These are phyloP conservation scores for Cercospora canescens DNA, from an alignment of 2,329 filamentous ascomycete species.

Conservation along the genomic window DNA sequence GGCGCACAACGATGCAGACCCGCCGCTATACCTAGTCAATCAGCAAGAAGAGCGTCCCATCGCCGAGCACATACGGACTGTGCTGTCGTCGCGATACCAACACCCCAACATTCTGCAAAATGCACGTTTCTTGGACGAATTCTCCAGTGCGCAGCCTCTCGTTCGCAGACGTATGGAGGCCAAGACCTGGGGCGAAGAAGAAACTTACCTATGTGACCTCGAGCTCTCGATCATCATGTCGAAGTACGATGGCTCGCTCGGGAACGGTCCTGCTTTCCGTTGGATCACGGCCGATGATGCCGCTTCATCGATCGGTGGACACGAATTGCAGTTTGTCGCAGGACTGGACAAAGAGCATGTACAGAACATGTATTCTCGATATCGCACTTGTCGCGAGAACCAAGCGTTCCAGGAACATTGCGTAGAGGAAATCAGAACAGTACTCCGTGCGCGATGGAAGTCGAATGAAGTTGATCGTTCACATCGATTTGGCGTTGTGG, in stretches of 20 bases:
- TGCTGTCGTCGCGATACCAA: constrained; percentile 7
- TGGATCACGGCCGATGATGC: constrained; percentile 5
- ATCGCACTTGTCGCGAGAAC: constrained; percentile 5
- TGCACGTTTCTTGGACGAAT: constrained; percentile 12
- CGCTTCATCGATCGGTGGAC: not conserved
- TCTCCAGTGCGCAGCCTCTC: constrained; percentile 5
- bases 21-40: constrained; percentile 7
- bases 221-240: constrained; percentile 13
- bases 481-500: constrained; percentile 10
- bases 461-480: not conserved
- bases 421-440: not conserved
- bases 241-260: constrained; percentile 15
- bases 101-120: constrained; percentile 15
- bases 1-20: not conserved
- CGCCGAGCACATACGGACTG: constrained; percentile 10
- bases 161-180: constrained; percentile 9
- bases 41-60: constrained; percentile 9
- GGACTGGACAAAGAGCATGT: constrained; percentile 9
- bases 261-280: constrained; percentile 12
- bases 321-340: not conserved
- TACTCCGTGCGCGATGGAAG: constrained; percentile 1
- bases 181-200: constrained; percentile 4
- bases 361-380: constrained; percentile 8
- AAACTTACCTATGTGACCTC: constrained; percentile 10
- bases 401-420: constrained; percentile 10